phyloP scores from a whole-genome alignment of 345 rosid species.

The Acer yangbiense region DNA sequence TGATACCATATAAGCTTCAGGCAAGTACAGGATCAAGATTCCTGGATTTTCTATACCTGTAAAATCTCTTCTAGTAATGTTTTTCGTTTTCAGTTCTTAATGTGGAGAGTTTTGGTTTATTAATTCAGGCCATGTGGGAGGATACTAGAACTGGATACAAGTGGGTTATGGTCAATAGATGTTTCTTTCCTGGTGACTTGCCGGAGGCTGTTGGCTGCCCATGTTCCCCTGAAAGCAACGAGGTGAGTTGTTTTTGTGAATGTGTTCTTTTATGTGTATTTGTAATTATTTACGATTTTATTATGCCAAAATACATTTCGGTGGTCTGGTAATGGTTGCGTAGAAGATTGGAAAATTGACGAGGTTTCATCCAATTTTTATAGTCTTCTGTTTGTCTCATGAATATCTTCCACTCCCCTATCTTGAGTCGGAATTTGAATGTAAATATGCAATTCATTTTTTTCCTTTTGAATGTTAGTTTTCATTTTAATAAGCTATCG shows the following conservation, averaged over 20 bases:
- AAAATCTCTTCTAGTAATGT: neutral
- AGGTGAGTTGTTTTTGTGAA: constrained; percentile 39
- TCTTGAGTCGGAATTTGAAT: constrained; percentile 10
- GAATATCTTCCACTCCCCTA: neutral
- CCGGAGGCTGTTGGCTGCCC: constrained; percentile 63
- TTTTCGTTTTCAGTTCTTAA: constrained; percentile 7
- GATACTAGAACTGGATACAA: constrained; percentile 52
- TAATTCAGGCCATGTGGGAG: constrained; percentile 72
- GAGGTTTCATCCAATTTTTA: neutral
- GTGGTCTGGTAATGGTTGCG: neutral
- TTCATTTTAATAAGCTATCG: constrained; percentile 7
- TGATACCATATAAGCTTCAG: constrained; percentile 68
- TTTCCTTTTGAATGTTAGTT: neutral
- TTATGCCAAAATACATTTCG: neutral
- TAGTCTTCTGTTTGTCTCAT: constrained; percentile 3
- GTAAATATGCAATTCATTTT: neutral
- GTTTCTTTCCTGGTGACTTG: constrained; percentile 69
- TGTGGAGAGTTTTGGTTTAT: constrained; percentile 14
- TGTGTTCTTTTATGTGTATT: neutral
- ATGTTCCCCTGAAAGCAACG: constrained; percentile 54
- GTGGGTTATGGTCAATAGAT: constrained; percentile 58
- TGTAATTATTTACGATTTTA: neutral
- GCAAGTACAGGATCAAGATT: constrained; percentile 30
- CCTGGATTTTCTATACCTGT: neutral
- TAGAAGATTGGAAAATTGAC: too few species aligned